phyloP scores from a whole-genome alignment of 192 early-diverging fungal species.

The Piromyces finnis region DNA sequence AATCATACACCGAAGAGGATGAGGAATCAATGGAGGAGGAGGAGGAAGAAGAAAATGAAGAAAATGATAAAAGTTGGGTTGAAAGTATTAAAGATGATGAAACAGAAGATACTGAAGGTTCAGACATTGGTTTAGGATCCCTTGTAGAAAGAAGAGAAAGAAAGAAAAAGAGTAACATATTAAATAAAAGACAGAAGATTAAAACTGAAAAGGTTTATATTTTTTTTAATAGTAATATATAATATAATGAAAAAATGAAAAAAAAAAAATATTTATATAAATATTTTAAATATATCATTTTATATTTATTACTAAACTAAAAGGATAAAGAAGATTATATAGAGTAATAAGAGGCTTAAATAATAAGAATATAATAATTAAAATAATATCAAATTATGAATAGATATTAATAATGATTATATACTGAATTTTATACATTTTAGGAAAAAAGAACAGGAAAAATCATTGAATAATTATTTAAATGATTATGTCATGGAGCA shows the following conservation, averaged over 20 bases:
- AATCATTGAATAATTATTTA: neutral
- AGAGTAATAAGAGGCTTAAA: no score
- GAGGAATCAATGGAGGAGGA: neutral
- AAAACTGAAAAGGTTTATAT: neutral
- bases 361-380: no score
- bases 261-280: no score
- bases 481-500: neutral
- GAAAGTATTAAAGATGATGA: neutral
- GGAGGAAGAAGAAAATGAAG: neutral
- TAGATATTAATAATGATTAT: no score
- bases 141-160: neutral
- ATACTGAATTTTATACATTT: no score
- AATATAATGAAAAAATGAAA: no score
- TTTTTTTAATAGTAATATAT: no score
- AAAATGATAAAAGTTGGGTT: neutral
- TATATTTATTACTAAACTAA: no score
- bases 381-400: no score
- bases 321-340: no score
- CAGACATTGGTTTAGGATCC: neutral
- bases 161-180: neutral
- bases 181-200: neutral
- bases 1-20: neutral
- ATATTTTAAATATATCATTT: no score
- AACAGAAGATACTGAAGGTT: neutral
- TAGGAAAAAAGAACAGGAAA: neutral